phyloP scores from a whole-genome alignment of 495 filamentous ascomycete species.

The Neurospora hispaniola region DNA sequence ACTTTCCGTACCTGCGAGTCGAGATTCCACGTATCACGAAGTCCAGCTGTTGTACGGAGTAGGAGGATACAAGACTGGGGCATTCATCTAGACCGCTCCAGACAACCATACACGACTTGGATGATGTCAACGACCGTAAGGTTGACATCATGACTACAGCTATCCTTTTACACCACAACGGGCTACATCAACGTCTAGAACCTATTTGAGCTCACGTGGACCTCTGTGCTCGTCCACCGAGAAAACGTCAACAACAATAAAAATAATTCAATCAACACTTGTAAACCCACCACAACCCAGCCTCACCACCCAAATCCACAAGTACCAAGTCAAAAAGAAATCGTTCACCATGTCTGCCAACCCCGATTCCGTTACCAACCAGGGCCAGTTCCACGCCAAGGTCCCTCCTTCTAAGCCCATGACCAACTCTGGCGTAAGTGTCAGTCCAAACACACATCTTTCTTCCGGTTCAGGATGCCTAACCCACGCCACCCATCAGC shows the following conservation, averaged over 20 bases:
- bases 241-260: background rate
- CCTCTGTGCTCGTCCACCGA: background rate
- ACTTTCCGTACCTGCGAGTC: background rate
- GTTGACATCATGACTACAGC: background rate
- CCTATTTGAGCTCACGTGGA: slow-evolving; percentile 13
- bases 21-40: background rate
- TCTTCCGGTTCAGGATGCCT: background rate
- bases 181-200: background rate
- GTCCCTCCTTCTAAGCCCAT: slow-evolving; percentile 42
- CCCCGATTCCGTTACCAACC: slow-evolving; percentile 40
- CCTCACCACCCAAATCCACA: background rate
- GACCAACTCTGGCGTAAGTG: slow-evolving; percentile 44
- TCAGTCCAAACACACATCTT: background rate
- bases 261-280: background rate
- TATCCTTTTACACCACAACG: background rate
- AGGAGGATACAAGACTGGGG: background rate
- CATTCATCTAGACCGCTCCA: background rate
- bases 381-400: slow-evolving; percentile 47
- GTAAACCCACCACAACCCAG: background rate
- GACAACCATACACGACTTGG: background rate
- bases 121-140: background rate
- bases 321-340: background rate
- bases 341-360: slow-evolving; percentile 42
- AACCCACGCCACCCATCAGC: slow-evolving; percentile 31
- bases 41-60: background rate